Evolutionary conservation across 441 rosid genomes (phyloP).

Genomic region (Oxalis stricta): DNA sequence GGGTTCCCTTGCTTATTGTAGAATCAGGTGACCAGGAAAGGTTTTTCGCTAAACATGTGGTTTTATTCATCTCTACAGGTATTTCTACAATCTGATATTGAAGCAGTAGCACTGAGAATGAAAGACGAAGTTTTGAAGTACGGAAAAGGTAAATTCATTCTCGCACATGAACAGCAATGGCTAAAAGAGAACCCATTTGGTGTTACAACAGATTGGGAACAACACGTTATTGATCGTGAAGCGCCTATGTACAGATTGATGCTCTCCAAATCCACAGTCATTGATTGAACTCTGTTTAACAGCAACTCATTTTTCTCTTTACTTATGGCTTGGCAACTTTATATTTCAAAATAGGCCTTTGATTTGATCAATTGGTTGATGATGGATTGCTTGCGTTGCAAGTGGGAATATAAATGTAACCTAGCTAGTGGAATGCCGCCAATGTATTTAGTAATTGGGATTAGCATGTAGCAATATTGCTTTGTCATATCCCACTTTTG

Average conservation of each 20-base stretch:
- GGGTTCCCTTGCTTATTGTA: background rate
- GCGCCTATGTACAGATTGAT: slow-evolving; percentile 50
- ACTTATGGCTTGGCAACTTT: too few species aligned
- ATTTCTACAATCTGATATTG: slow-evolving; percentile 57
- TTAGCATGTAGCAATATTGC: too few species aligned
- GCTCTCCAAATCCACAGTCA: slow-evolving; percentile 27
- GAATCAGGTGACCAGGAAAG: background rate
- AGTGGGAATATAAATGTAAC: too few species aligned
- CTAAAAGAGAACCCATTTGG: slow-evolving; percentile 63
- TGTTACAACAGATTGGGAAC: slow-evolving; percentile 64
- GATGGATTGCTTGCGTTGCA: too few species aligned
- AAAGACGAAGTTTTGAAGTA: slow-evolving; percentile 37
- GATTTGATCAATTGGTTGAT: too few species aligned
- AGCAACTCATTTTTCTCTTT: too few species aligned
- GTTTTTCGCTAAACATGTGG: slow-evolving; percentile 1
- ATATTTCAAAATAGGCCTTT: too few species aligned
- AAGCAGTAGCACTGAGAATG: slow-evolving; percentile 50
- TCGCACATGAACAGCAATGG: slow-evolving; percentile 24
- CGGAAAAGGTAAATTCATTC: slow-evolving; percentile 32
- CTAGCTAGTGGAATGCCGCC: too few species aligned
- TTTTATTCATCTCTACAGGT: slow-evolving; percentile 22
- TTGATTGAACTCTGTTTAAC: too few species aligned
- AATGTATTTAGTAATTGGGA: too few species aligned
- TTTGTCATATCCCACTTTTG: too few species aligned
- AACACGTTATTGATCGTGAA: slow-evolving; percentile 44